phyloP scores from a whole-genome alignment of 208 protist genomes.

The Crithidia bombi region DNA sequence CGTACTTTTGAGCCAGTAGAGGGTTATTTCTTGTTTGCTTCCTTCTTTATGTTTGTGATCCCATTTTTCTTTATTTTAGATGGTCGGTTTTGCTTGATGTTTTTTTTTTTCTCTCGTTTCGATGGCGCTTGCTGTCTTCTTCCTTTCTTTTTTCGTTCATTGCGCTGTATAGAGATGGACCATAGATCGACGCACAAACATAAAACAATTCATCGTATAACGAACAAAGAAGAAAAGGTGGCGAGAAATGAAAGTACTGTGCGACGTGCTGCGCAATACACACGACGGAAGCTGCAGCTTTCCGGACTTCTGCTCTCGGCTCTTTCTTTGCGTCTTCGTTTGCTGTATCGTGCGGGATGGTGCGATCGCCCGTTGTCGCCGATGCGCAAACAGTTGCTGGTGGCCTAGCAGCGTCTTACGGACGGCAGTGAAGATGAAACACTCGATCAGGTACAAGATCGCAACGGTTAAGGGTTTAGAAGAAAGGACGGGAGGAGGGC shows the following conservation, averaged over 20 bases:
- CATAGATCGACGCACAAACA: constrained; percentile 4
- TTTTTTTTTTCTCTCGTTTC: neutral
- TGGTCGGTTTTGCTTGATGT: neutral
- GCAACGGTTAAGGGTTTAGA: too few relatives aligned
- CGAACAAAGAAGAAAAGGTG: neutral
- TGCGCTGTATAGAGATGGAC: neutral
- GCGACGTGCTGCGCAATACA: too few relatives aligned
- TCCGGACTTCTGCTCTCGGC: too few relatives aligned
- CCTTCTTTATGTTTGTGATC: neutral
- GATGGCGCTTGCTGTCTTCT: constrained; percentile 11
- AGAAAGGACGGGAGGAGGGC: too few relatives aligned
- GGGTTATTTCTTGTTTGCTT: neutral
- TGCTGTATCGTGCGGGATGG: too few relatives aligned
- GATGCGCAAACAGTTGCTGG: too few relatives aligned
- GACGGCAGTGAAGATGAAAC: too few relatives aligned
- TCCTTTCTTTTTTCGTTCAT: constrained; percentile 8
- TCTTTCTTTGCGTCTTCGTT: too few relatives aligned
- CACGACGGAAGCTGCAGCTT: neutral
- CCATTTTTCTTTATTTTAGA: constrained; percentile 6
- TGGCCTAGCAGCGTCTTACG: too few relatives aligned
- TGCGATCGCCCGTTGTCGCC: too few relatives aligned
- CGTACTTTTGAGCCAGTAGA: constrained; percentile 46
- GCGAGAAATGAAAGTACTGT: neutral
- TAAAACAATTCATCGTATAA: neutral
- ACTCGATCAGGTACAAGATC: too few relatives aligned